Conservation (phyloP, 1,284 basidiomycete genomes). For the Trametes sp. region DNA sequence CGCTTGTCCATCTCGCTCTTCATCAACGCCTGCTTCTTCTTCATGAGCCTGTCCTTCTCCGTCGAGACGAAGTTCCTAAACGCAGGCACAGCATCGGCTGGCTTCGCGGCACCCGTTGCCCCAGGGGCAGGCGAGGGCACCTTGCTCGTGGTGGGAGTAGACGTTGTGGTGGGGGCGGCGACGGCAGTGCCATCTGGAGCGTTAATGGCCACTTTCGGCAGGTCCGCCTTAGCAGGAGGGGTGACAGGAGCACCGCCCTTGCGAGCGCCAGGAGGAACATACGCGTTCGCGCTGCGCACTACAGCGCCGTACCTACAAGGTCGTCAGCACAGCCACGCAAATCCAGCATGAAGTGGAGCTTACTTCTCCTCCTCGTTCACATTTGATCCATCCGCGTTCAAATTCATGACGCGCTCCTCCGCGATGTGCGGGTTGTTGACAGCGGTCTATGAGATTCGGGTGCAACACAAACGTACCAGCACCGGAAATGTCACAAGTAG, state of each 20-base stretch:
- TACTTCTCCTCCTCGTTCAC: constrained; percentile 96
- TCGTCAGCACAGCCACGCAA: constrained; percentile 27
- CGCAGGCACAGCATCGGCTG: constrained; percentile 74
- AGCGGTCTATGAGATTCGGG: constrained; percentile 53
- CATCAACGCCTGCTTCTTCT: constrained; percentile 89
- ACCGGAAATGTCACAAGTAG: background rate
- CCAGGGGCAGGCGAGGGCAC: constrained; percentile 58
- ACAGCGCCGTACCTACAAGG: constrained; percentile 88
- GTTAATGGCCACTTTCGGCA: constrained; percentile 77
- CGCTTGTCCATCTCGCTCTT: constrained; percentile 95
- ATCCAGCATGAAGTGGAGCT: constrained; percentile 38
- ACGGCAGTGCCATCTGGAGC: constrained; percentile 66
- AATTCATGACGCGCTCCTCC: constrained; percentile 84
- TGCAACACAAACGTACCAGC: background rate
- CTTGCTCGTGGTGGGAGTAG: constrained; percentile 51
- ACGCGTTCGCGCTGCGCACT: constrained; percentile 87
- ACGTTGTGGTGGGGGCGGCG: constrained; percentile 28
- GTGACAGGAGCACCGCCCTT: constrained; percentile 45
- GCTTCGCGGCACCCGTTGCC: constrained; percentile 44
- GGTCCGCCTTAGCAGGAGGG: constrained; percentile 52
- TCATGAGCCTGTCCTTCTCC: constrained; percentile 87
- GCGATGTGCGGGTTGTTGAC: constrained; percentile 87
- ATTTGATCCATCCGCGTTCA: constrained; percentile 69
- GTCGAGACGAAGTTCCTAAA: constrained; percentile 91
- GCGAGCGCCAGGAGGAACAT: constrained; percentile 90